Evolutionary conservation across 371 early-diverging fungal species (phyloP).

Genomic region (Batrachochytrium dendrobatidis): DNA sequence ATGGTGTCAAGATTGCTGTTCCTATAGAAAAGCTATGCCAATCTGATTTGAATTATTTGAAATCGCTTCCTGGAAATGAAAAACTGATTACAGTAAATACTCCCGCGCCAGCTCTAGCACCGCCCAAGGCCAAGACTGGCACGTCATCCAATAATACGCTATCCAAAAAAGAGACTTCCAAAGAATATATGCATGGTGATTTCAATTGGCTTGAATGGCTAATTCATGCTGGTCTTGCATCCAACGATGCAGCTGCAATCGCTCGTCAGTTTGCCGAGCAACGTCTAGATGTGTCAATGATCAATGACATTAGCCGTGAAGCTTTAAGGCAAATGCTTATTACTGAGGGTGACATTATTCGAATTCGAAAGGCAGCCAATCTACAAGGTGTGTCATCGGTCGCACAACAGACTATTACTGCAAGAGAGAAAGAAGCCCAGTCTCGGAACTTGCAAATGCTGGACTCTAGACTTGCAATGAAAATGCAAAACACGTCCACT

Average conservation of each 20-base stretch:
- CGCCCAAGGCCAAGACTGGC: conserved; percentile 1
- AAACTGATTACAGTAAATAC: conserved; percentile 13
- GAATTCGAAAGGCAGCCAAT: conserved; percentile 55
- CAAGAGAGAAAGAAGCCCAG: conserved; percentile 20
- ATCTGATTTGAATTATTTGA: conserved; percentile 53
- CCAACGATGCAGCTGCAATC: conserved; percentile 65
- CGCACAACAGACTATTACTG: conserved; percentile 3
- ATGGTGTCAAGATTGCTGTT: conserved; percentile 90
- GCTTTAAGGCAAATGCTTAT: conserved; percentile 69
- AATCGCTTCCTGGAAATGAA: conserved; percentile 29
- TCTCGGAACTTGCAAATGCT: conserved; percentile 22
- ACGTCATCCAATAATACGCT: background rate
- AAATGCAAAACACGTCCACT: background rate
- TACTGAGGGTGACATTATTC: conserved; percentile 73
- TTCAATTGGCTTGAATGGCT: conserved; percentile 92
- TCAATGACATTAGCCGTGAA: conserved; percentile 66
- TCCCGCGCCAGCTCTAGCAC: conserved; percentile 7
- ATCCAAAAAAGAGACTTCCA: background rate
- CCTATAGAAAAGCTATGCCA: conserved; percentile 77
- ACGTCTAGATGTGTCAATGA: conserved; percentile 66
- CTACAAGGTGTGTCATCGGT: background rate
- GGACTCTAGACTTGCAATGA: background rate
- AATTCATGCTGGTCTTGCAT: conserved; percentile 62
- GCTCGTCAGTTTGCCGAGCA: conserved; percentile 75
- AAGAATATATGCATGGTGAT: conserved; percentile 30